A percentile compares a stretch with the other conserved stretches of the same genome.
These are phyloP conservation scores for Diatrype stigma DNA, from an alignment of 2,329 filamentous ascomycete species.

Conservation along the genomic window DNA sequence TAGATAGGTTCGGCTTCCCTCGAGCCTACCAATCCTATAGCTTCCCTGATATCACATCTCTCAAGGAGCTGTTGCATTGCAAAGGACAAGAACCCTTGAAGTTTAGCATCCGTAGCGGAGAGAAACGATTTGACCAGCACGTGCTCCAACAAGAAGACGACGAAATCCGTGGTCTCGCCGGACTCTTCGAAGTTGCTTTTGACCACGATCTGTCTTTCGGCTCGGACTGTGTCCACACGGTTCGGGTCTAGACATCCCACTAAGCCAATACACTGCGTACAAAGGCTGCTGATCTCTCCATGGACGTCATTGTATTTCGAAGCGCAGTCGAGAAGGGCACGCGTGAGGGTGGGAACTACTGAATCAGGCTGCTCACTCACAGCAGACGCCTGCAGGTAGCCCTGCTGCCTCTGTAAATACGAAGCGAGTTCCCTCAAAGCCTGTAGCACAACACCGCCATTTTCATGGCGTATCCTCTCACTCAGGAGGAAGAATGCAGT, in stretches of 20 bases:
- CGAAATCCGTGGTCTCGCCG: conserved; percentile 79
- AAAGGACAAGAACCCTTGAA: conserved; percentile 89
- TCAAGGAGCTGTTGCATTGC: conserved; percentile 89
- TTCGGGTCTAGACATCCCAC: conserved; percentile 92
- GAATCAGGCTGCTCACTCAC: conserved; percentile 79
- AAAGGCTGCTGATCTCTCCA: conserved; percentile 64
- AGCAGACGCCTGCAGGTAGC: conserved; percentile 72
- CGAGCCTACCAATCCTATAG: conserved; percentile 39
- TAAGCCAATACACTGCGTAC: conserved; percentile 78
- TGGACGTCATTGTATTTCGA: conserved; percentile 72
- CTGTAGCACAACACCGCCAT: conserved; percentile 77
- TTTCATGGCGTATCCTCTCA: conserved; percentile 74
- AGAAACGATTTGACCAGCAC: conserved; percentile 89
- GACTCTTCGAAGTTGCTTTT: conserved; percentile 78
- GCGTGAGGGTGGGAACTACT: conserved; percentile 65
- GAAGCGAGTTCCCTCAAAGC: conserved; percentile 72
- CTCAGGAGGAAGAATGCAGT: conserved; percentile 68
- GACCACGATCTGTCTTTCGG: conserved; percentile 79
- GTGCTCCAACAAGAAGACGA: conserved; percentile 78
- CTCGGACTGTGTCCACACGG: conserved; percentile 73
- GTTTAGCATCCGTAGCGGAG: conserved; percentile 79
- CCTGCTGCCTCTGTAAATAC: conserved; percentile 70
- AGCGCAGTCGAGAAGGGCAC: conserved; percentile 79
- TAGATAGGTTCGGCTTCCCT: conserved; percentile 57
- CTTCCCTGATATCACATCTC: conserved; percentile 67